A percentile compares a stretch with the other conserved stretches of the same genome.
These are phyloP conservation scores for Ganoderma multipileum DNA, from an alignment of 1,284 basidiomycete species.

Conservation along the genomic window DNA sequence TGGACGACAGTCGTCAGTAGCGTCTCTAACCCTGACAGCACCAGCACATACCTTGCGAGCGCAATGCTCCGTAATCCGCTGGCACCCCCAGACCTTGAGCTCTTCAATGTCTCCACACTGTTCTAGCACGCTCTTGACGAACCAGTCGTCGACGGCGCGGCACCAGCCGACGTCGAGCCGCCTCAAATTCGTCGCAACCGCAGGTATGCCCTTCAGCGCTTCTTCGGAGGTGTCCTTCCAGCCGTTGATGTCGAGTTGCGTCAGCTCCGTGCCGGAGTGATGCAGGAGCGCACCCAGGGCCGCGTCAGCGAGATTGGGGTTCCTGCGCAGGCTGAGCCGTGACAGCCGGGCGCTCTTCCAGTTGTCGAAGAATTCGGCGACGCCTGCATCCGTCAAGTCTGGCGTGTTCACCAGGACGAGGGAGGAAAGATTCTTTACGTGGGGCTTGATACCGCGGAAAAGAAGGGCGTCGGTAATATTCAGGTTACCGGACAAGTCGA, in stretches of 20 bases:
- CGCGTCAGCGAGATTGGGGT: slow-evolving; percentile 59
- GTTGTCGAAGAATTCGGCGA: slow-evolving; percentile 70
- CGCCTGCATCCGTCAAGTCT: slow-evolving; percentile 73
- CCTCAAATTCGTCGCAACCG: slow-evolving; percentile 54
- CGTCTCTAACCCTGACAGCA: slow-evolving; percentile 5
- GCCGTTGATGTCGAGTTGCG: slow-evolving; percentile 77
- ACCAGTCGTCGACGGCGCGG: slow-evolving; percentile 83
- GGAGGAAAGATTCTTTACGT: slow-evolving; percentile 58
- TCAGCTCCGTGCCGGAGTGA: slow-evolving; percentile 74
- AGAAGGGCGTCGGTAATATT: slow-evolving; percentile 66
- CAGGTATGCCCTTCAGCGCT: slow-evolving; percentile 61
- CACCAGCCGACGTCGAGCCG: slow-evolving; percentile 90
- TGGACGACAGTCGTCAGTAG: not conserved
- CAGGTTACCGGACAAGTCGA: slow-evolving; percentile 73
- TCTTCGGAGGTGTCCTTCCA: slow-evolving; percentile 71
- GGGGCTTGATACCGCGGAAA: slow-evolving; percentile 62
- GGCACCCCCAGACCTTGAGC: slow-evolving; percentile 78
- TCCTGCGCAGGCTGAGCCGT: slow-evolving; percentile 67
- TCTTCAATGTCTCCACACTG: slow-evolving; percentile 58
- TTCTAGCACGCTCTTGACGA: slow-evolving; percentile 77
- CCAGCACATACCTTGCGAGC: slow-evolving; percentile 54
- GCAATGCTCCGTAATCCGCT: slow-evolving; percentile 61
- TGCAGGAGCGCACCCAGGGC: slow-evolving; percentile 71
- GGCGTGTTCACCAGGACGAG: slow-evolving; percentile 68
- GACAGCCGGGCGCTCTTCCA: slow-evolving; percentile 49